These are phyloP conservation scores for Fomitopsis serialis DNA, from an alignment of 768 basidiomycete species.

Conservation along the genomic window DNA sequence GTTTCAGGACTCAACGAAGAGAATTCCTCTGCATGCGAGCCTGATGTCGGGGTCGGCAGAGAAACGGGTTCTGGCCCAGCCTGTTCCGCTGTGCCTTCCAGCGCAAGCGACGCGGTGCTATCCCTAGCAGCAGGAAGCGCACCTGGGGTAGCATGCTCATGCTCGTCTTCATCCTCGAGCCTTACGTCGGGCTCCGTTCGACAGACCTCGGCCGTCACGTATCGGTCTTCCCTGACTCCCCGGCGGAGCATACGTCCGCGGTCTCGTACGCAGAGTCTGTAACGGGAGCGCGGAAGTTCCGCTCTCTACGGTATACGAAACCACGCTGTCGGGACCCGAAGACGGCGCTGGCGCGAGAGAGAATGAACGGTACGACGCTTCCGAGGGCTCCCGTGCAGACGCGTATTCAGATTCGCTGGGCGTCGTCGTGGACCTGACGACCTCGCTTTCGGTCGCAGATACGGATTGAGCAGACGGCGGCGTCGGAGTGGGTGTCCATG, in stretches of 20 bases:
- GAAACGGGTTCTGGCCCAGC: no score
- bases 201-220: constrained; percentile 46
- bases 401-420: not conserved
- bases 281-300: constrained; percentile 22
- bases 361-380: constrained; percentile 47
- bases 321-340: constrained; percentile 25
- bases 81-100: no score
- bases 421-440: not conserved
- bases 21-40: no score
- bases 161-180: no score
- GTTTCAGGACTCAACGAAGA: no score
- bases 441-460: not conserved
- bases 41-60: no score
- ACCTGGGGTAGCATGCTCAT: no score
- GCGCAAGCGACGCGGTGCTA: no score
- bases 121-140: no score
- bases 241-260: constrained; percentile 29
- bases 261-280: constrained; percentile 37
- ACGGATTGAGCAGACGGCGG: constrained; percentile 6
- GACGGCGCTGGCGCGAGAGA: constrained; percentile 53
- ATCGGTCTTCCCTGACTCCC: constrained; percentile 37
- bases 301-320: no score
- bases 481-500: constrained; percentile 12
- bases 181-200: constrained; percentile 29
- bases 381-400: constrained; percentile 10